Evolutionary conservation across 2,329 filamentous ascomycete species (phyloP).

Genomic region (Laburnicola sp.): DNA sequence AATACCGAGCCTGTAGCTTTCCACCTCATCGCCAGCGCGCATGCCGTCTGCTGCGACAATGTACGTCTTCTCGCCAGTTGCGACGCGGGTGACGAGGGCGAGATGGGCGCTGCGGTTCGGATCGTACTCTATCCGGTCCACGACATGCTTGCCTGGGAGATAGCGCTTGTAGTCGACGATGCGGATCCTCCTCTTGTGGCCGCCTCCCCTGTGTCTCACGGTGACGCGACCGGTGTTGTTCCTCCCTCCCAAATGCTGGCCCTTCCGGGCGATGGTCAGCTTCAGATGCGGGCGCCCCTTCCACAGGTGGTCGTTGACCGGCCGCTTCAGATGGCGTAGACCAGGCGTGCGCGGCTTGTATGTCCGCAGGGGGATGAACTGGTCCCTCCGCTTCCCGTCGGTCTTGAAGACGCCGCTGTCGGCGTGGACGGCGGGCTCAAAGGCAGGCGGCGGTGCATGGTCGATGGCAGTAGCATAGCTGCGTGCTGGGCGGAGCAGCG

Average conservation of each 20-base stretch:
- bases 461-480: slow-evolving; percentile 57
- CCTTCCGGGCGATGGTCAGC: slow-evolving; percentile 89
- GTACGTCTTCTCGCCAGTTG: slow-evolving; percentile 78
- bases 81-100: slow-evolving; percentile 76
- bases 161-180: slow-evolving; percentile 85
- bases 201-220: slow-evolving; percentile 88
- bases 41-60: slow-evolving; percentile 95
- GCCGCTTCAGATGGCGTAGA: slow-evolving; percentile 84
- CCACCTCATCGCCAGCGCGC: slow-evolving; percentile 84
- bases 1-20: slow-evolving; percentile 90
- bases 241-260: slow-evolving; percentile 87
- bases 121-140: slow-evolving; percentile 96
- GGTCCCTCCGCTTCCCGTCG: slow-evolving; percentile 36
- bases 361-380: slow-evolving; percentile 65
- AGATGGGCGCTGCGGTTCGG: slow-evolving; percentile 92
- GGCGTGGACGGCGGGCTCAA: slow-evolving; percentile 40
- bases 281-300: slow-evolving; percentile 82
- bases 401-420: slow-evolving; percentile 28
- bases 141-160: slow-evolving; percentile 77
- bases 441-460: slow-evolving; percentile 32
- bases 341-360: slow-evolving; percentile 95
- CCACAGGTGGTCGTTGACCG: slow-evolving; percentile 96
- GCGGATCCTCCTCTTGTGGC: slow-evolving; percentile 86
- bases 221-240: slow-evolving; percentile 86
- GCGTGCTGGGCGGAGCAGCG: slow-evolving; percentile 52